phyloP scores from a whole-genome alignment of 345 rosid genomes.

The Bruguiera sexangula region DNA sequence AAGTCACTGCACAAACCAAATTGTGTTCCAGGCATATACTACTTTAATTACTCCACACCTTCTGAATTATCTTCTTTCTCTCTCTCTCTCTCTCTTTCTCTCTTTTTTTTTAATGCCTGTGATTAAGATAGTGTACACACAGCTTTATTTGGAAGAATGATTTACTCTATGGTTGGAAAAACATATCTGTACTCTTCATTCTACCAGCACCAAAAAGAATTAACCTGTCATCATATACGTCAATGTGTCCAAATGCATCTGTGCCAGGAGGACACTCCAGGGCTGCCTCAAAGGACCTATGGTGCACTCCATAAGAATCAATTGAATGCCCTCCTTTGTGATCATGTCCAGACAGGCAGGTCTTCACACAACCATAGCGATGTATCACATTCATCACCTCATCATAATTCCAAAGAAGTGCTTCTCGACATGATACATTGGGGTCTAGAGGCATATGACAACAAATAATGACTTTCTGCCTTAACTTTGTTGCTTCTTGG shows the following conservation, averaged over 20 bases:
- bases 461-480: conserved; percentile 74
- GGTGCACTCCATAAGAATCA: conserved; percentile 82
- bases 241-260: conserved; percentile 69
- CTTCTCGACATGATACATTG: conserved; percentile 42
- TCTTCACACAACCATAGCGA: conserved; percentile 62
- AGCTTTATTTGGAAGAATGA: background rate
- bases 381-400: conserved; percentile 78
- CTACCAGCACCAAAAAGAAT: conserved; percentile 58
- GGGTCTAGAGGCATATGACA: conserved; percentile 85
- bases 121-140: conserved; percentile 10
- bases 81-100: too few relatives aligned
- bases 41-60: too few relatives aligned
- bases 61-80: background rate
- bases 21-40: too few relatives aligned
- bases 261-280: conserved; percentile 87
- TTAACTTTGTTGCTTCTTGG: conserved; percentile 51
- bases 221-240: conserved; percentile 65
- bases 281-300: conserved; percentile 79
- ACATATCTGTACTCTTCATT: conserved; percentile 51
- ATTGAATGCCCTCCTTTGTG: conserved; percentile 74
- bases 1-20: background rate
- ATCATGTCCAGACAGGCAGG: conserved; percentile 83
- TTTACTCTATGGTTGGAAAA: conserved; percentile 23
- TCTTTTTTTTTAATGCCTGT: background rate
- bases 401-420: conserved; percentile 83